These are phyloP conservation scores for Candida vartiovaarae DNA, from an alignment of 805 yeast genomes.

Conservation along the genomic window DNA sequence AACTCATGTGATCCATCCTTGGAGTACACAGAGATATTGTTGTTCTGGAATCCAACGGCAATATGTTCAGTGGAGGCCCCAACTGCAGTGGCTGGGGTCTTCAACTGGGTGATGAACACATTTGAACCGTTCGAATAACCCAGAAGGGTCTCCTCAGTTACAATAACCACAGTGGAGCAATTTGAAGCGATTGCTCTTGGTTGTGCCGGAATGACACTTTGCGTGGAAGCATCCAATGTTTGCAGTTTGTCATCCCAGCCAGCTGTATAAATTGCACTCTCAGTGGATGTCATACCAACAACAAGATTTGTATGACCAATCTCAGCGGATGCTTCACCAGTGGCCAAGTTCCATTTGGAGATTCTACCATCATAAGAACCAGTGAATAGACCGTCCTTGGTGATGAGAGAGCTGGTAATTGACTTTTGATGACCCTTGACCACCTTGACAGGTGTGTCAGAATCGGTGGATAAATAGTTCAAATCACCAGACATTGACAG, in stretches of 20 bases:
- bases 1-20: slow-evolving; percentile 18
- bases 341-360: slow-evolving; percentile 44
- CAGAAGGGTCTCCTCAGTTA: slow-evolving; percentile 29
- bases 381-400: slow-evolving; percentile 32
- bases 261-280: slow-evolving; percentile 37
- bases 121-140: slow-evolving; percentile 28
- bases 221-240: slow-evolving; percentile 24
- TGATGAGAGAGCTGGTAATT: slow-evolving; percentile 50
- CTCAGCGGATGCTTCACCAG: slow-evolving; percentile 31
- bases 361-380: slow-evolving; percentile 84
- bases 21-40: slow-evolving; percentile 34
- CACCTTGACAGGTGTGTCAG: slow-evolving; percentile 25
- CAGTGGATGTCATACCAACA: slow-evolving; percentile 37
- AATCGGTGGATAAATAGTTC: slow-evolving; percentile 44
- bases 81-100: slow-evolving; percentile 38
- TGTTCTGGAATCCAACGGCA: slow-evolving; percentile 41
- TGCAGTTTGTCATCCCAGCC: slow-evolving; percentile 88
- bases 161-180: slow-evolving; percentile 32
- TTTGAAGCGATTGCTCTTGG: slow-evolving; percentile 40
- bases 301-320: slow-evolving; percentile 60
- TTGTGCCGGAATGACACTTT: slow-evolving; percentile 36
- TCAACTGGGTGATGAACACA: slow-evolving; percentile 25
- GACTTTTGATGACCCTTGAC: slow-evolving; percentile 79
- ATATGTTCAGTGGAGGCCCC: slow-evolving; percentile 36
- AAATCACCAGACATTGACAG: slow-evolving; percentile 69